Percentiles rank a stretch among this genome's conserved stretches.
Evolutionary conservation across 805 yeast species (phyloP).

Genomic region (Candida silvicultrix): DNA sequence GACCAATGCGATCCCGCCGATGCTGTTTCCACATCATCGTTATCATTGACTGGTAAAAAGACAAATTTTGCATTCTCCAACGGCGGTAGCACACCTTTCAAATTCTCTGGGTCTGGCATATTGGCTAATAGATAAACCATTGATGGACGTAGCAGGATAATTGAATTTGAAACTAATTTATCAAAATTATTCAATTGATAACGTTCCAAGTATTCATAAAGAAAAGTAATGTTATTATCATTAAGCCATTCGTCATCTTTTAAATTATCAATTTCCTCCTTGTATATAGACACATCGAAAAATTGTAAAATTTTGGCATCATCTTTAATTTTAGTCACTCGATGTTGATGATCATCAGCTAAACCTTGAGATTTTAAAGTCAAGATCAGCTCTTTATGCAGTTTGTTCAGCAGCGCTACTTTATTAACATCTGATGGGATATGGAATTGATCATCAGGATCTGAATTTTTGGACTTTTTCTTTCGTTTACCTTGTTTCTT

Average conservation of each 20-base stretch:
- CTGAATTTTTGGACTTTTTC: constrained; percentile 7
- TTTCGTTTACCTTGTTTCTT: background rate
- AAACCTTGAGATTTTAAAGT: constrained; percentile 6
- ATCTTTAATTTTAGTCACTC: constrained; percentile 13
- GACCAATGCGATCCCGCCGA: constrained; percentile 81
- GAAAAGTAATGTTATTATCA: constrained; percentile 60
- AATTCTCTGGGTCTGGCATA: constrained; percentile 36
- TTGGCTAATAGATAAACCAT: constrained; percentile 56
- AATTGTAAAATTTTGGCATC: constrained; percentile 34
- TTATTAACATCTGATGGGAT: constrained; percentile 13
- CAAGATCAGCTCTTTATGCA: constrained; percentile 11
- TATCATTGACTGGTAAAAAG: constrained; percentile 65
- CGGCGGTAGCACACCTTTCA: constrained; percentile 40
- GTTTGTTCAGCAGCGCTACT: constrained; percentile 9
- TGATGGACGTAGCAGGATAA: constrained; percentile 48
- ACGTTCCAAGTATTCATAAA: constrained; percentile 50
- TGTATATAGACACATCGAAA: constrained; percentile 51
- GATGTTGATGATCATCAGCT: constrained; percentile 1
- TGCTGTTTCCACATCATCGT: constrained; percentile 48
- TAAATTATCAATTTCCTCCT: constrained; percentile 51
- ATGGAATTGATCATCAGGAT: constrained; percentile 6
- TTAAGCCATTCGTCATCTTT: constrained; percentile 68
- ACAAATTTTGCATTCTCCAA: constrained; percentile 40
- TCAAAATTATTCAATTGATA: constrained; percentile 21
- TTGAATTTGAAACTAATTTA: constrained; percentile 25